phyloP scores from a whole-genome alignment of 306 rosid species.

The Sphenostylis stenocarpa region DNA sequence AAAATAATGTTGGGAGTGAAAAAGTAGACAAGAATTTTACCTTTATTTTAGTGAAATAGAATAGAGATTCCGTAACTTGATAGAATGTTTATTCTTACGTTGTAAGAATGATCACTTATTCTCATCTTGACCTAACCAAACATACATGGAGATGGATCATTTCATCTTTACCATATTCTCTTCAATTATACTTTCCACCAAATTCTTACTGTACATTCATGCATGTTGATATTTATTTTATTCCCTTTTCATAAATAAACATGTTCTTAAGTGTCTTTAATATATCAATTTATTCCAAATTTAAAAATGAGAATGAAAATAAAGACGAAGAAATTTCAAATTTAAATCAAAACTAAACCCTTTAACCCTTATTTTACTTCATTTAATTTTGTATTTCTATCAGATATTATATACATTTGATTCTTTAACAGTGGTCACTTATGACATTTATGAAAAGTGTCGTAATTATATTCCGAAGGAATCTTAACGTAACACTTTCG shows the following conservation, averaged over 20 bases:
- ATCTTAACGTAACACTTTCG: background rate
- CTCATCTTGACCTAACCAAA: background rate
- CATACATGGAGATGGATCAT: slow-evolving; percentile 6
- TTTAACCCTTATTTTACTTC: background rate
- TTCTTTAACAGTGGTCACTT: background rate
- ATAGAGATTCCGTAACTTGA: background rate
- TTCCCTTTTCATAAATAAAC: background rate
- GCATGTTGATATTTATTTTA: slow-evolving; percentile 9
- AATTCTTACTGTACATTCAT: slow-evolving; percentile 1
- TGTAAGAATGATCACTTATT: slow-evolving; percentile 11
- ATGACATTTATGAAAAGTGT: background rate
- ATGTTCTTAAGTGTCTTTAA: background rate
- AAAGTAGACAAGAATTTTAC: background rate
- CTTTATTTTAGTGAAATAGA: slow-evolving; percentile 9
- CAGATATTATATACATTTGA: background rate
- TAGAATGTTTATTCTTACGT: background rate
- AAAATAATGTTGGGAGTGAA: background rate
- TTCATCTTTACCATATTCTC: slow-evolving; percentile 30
- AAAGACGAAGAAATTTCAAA: background rate
- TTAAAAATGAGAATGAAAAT: background rate
- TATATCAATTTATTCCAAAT: background rate
- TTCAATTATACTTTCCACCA: background rate
- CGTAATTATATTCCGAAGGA: background rate
- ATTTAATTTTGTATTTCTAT: background rate
- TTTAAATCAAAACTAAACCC: background rate